Conservation (phyloP, 495 filamentous ascomycete genomes). For the Aspergillus saccharolyticus region DNA sequence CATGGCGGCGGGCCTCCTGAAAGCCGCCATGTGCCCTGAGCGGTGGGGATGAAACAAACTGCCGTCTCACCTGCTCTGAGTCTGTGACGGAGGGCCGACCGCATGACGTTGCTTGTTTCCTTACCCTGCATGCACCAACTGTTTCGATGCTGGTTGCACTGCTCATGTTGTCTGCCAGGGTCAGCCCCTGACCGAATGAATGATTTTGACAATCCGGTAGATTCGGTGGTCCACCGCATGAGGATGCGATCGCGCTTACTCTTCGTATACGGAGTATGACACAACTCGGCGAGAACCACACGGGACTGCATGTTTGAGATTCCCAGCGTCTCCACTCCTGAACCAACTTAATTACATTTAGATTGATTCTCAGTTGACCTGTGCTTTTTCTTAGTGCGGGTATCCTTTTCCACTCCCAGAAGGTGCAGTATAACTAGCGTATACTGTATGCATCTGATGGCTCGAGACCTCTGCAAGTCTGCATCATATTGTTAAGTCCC, state of each 20-base stretch:
- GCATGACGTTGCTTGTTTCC: slow-evolving; percentile 2
- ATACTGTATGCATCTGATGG: not conserved
- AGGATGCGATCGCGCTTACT: not conserved
- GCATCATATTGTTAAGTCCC: not conserved
- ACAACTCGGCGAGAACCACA: not conserved
- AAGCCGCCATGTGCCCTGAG: slow-evolving; percentile 16
- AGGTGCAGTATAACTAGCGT: too few relatives aligned
- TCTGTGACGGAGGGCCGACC: not conserved
- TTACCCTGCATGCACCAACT: not conserved
- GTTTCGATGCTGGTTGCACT: not conserved
- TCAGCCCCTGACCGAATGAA: not conserved
- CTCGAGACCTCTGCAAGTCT: not conserved
- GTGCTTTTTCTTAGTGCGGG: not conserved
- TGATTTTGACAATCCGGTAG: not conserved
- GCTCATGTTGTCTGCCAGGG: not conserved
- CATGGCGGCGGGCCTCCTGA: slow-evolving; percentile 11
- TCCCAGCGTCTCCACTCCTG: not conserved
- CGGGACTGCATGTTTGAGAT: not conserved
- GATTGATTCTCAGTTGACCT: not conserved
- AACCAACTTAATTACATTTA: slow-evolving; percentile 1
- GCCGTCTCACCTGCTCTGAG: slow-evolving; percentile 1
- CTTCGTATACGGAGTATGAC: too few relatives aligned
- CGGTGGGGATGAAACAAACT: slow-evolving; percentile 20
- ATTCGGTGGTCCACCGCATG: too few relatives aligned
- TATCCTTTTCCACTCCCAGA: not conserved